phyloP scores from a whole-genome alignment of 768 basidiomycete genomes.

The Ramaria sp. region DNA sequence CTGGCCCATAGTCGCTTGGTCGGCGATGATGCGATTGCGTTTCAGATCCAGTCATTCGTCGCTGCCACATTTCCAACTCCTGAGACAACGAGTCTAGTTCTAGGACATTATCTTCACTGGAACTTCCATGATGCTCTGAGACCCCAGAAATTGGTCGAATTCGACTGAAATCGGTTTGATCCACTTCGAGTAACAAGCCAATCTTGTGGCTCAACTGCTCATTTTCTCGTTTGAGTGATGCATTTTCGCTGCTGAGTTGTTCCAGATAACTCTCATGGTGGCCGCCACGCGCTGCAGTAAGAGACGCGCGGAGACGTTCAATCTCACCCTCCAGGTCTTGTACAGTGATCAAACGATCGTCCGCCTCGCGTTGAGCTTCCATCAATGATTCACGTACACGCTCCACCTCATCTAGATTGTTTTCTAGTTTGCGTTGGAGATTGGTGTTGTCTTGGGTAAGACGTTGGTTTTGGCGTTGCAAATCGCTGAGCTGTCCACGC shows the following conservation, averaged over 20 bases:
- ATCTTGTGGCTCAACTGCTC: slow-evolving; percentile 89
- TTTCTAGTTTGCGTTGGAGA: slow-evolving; percentile 57
- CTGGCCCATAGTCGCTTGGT: slow-evolving; percentile 59
- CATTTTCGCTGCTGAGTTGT: slow-evolving; percentile 75
- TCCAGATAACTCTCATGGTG: slow-evolving; percentile 70
- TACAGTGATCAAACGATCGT: slow-evolving; percentile 63
- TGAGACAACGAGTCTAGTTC: slow-evolving; percentile 70
- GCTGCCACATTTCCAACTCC: slow-evolving; percentile 80
- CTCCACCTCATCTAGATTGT: slow-evolving; percentile 66
- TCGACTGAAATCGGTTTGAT: slow-evolving; percentile 60
- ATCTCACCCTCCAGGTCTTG: slow-evolving; percentile 77
- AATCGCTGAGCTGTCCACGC: slow-evolving; percentile 62
- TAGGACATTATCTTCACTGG: slow-evolving; percentile 72
- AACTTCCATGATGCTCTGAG: slow-evolving; percentile 51
- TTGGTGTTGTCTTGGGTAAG: slow-evolving; percentile 69
- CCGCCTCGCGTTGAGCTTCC: slow-evolving; percentile 65
- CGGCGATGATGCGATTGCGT: slow-evolving; percentile 47
- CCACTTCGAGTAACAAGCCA: slow-evolving; percentile 76
- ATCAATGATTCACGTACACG: slow-evolving; percentile 58
- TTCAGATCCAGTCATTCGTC: slow-evolving; percentile 73
- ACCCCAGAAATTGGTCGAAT: slow-evolving; percentile 51
- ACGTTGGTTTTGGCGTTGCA: slow-evolving; percentile 66
- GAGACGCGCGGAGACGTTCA: slow-evolving; percentile 59
- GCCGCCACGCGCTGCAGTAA: slow-evolving; percentile 64
- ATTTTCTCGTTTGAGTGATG: slow-evolving; percentile 70